phyloP scores from a whole-genome alignment of 176 grass and related monocot genomes.

The Cenchrus americanus region DNA sequence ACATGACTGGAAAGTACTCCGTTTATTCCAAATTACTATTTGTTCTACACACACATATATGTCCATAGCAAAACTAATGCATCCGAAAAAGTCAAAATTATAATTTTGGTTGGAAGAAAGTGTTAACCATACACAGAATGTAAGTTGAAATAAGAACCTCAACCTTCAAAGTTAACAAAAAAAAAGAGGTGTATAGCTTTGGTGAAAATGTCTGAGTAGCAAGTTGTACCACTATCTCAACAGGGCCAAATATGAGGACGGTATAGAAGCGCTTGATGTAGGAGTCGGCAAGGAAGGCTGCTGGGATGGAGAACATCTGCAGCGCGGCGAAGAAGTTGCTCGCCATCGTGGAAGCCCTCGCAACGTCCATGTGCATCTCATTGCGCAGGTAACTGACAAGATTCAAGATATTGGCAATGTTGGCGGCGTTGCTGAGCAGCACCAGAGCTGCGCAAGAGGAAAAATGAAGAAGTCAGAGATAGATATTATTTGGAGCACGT shows the following conservation, averaged over 20 bases:
- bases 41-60: no score
- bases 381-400: slow-evolving; percentile 56
- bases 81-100: no score
- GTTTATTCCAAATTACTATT: no score
- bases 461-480: background rate
- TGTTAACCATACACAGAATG: background rate
- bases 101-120: no score
- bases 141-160: no score
- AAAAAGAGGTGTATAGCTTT: no score
- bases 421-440: slow-evolving; percentile 45
- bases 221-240: slow-evolving; percentile 57
- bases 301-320: slow-evolving; percentile 59
- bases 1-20: background rate
- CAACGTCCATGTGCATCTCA: slow-evolving; percentile 56
- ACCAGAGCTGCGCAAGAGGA: slow-evolving; percentile 37
- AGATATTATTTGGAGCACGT: no score
- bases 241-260: slow-evolving; percentile 45
- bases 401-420: slow-evolving; percentile 61
- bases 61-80: no score
- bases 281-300: slow-evolving; percentile 68
- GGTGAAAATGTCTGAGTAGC: no score
- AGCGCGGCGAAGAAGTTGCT: slow-evolving; percentile 55
- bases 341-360: slow-evolving; percentile 45
- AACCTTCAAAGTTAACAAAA: no score
- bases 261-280: slow-evolving; percentile 63